phyloP scores from a whole-genome alignment of 148 eudicot species.

The Arbutus unedo region DNA sequence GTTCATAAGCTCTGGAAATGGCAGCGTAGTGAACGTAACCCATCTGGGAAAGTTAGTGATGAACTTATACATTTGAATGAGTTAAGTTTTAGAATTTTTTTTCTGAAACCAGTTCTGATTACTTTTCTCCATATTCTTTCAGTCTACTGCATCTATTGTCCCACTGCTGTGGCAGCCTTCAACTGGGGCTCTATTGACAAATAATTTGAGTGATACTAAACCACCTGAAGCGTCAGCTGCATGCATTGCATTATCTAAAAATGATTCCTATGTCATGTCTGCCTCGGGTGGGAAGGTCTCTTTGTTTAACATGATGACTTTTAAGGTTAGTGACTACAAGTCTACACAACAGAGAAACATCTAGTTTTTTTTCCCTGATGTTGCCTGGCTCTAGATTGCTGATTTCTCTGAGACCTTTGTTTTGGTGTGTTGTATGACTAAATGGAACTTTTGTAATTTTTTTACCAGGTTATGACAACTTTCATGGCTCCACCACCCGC shows the following conservation, averaged over 20 bases:
- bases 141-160: slow-evolving; percentile 47
- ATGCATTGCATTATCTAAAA: slow-evolving; percentile 60
- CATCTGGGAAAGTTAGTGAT: slow-evolving; percentile 39
- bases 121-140: slow-evolving; percentile 10
- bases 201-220: slow-evolving; percentile 39
- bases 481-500: slow-evolving; percentile 67
- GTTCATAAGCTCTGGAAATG: slow-evolving; percentile 74
- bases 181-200: slow-evolving; percentile 49
- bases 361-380: neutral
- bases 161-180: slow-evolving; percentile 61
- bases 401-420: neutral
- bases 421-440: neutral
- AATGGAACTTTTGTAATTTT: slow-evolving; percentile 3
- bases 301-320: slow-evolving; percentile 65
- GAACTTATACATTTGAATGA: neutral
- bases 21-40: slow-evolving; percentile 56
- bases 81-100: neutral
- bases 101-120: slow-evolving; percentile 2
- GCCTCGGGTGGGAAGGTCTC: slow-evolving; percentile 64
- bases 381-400: neutral
- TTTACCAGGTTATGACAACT: slow-evolving; percentile 59
- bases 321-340: slow-evolving; percentile 35
- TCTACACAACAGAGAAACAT: neutral
- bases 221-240: slow-evolving; percentile 43
- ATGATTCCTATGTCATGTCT: slow-evolving; percentile 67